A percentile compares a stretch with the other conserved stretches of the same genome.
phyloP scores from a whole-genome alignment of 106 monocot genomes.

The Dendrobium chrysotoxum region DNA sequence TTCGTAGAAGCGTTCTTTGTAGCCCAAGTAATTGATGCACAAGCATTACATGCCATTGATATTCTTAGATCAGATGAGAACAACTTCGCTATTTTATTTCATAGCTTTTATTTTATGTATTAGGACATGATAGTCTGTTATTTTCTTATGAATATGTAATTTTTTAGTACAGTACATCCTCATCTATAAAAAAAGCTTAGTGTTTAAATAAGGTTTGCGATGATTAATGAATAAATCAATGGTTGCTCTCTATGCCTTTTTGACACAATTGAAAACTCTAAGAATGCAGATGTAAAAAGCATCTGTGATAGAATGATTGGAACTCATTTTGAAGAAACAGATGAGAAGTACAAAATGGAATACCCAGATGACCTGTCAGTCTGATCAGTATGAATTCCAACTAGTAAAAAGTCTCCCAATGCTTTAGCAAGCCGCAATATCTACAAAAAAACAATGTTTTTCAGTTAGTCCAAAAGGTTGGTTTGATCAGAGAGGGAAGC shows the following conservation, averaged over 20 bases:
- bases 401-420: slow-evolving; percentile 72
- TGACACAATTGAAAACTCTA: not conserved
- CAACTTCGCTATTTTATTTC: too few relatives aligned
- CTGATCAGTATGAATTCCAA: slow-evolving; percentile 73
- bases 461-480: not conserved
- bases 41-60: too few relatives aligned
- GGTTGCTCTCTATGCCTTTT: not conserved
- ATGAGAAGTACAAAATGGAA: not conserved
- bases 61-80: too few relatives aligned
- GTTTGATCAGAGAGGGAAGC: not conserved
- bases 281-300: not conserved
- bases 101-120: too few relatives aligned
- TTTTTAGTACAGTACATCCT: too few relatives aligned
- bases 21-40: too few relatives aligned
- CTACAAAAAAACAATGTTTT: slow-evolving; percentile 14
- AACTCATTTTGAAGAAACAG: not conserved
- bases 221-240: not conserved
- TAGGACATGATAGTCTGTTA: too few relatives aligned
- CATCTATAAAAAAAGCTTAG: too few relatives aligned
- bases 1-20: too few relatives aligned
- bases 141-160: too few relatives aligned
- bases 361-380: slow-evolving; percentile 40
- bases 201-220: too few relatives aligned
- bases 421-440: slow-evolving; percentile 52
- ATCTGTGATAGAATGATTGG: not conserved